Percentiles rank a stretch among this genome's conserved stretches.
Conservation (phyloP, 2,329 filamentous ascomycete species). For the Didymellaceae sp. region DNA sequence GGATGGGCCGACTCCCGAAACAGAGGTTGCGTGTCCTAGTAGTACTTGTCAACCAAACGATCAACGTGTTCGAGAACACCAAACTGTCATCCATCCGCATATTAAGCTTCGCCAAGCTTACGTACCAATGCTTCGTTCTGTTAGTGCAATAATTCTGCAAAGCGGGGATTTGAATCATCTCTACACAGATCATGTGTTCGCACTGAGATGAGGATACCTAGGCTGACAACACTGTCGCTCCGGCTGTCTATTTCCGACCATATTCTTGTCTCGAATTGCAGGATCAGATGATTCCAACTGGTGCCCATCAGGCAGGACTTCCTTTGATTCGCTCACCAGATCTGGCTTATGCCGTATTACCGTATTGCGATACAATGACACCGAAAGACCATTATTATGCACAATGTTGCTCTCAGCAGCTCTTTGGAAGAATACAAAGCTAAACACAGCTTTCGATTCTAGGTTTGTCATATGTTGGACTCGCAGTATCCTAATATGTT, state of each 20-base stretch:
- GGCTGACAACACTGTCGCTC: conserved; percentile 1
- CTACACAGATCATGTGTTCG: conserved; percentile 19
- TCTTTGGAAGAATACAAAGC: too few species aligned
- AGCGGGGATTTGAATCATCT: conserved; percentile 7
- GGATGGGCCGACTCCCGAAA: conserved; percentile 9
- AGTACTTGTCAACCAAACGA: conserved; percentile 2
- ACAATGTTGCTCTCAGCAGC: background rate
- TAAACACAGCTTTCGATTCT: too few species aligned
- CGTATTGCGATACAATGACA: background rate
- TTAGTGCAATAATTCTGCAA: conserved; percentile 4
- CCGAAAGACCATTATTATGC: background rate
- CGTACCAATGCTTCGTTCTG: conserved; percentile 29
- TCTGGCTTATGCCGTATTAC: background rate
- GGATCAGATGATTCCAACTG: background rate
- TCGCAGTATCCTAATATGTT: too few species aligned
- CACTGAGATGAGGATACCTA: background rate
- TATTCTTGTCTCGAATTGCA: background rate
- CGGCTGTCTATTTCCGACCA: background rate
- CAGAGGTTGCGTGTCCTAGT: conserved; percentile 8
- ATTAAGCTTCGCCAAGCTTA: conserved; percentile 40
- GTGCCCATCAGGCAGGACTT: background rate
- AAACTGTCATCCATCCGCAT: background rate
- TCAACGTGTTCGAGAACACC: conserved; percentile 6
- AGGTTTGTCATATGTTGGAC: too few species aligned
- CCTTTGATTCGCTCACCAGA: conserved; percentile 1